A percentile compares a stretch with the other conserved stretches of the same genome.
These are phyloP conservation scores for Fusarium verticillioides DNA, from an alignment of 2,329 filamentous ascomycete genomes.

Conservation along the genomic window DNA sequence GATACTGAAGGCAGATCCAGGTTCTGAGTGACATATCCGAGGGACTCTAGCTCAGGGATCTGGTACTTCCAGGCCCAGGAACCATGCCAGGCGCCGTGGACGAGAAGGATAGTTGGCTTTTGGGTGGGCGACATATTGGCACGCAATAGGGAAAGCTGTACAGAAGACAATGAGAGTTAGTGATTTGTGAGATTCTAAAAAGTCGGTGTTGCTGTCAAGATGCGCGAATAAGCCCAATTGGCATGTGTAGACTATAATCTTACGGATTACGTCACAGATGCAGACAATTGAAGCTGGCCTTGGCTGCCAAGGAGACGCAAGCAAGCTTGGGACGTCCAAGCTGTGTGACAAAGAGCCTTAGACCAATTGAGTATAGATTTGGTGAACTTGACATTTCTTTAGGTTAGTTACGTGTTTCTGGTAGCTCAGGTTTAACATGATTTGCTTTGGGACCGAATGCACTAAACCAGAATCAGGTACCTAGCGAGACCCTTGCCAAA, in stretches of 20 bases:
- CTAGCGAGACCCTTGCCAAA: not conserved
- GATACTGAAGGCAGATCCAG: not conserved
- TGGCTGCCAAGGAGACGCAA: not conserved
- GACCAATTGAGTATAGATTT: not conserved
- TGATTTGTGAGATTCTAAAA: fast-evolving
- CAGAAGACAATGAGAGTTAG: fast-evolving
- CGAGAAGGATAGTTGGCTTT: not conserved
- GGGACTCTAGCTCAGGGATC: not conserved
- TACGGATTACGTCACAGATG: not conserved
- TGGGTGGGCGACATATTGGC: not conserved
- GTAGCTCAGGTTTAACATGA: not conserved
- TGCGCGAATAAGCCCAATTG: not conserved
- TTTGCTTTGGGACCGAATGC: not conserved
- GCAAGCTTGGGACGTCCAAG: not conserved
- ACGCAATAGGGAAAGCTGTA: fast-evolving
- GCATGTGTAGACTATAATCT: not conserved
- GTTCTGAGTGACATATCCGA: not conserved
- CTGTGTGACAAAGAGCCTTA: fast-evolving
- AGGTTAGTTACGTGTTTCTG: not conserved
- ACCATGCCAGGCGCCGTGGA: not conserved
- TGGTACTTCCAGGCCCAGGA: not conserved
- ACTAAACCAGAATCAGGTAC: not conserved
- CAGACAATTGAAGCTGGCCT: not conserved
- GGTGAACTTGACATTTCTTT: too few relatives aligned
- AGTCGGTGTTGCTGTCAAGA: not conserved